A percentile compares a stretch with the other conserved stretches of the same genome.
These are phyloP conservation scores for Royoungia palumana DNA, from an alignment of 768 basidiomycete species.

Conservation along the genomic window DNA sequence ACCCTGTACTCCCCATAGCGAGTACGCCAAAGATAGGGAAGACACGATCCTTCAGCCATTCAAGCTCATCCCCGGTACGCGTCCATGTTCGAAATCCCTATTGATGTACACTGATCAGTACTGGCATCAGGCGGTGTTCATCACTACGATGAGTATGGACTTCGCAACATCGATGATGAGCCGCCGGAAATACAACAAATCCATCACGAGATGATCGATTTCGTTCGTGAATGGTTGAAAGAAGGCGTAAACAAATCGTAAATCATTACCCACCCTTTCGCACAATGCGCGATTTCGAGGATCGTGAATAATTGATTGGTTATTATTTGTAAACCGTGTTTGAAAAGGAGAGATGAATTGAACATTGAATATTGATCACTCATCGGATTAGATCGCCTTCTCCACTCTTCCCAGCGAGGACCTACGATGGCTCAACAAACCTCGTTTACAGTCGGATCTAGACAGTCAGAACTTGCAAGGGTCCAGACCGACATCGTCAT, in stretches of 20 bases:
- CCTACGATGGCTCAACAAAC: conserved; percentile 29
- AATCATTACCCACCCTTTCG: not conserved
- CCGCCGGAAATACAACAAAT: conserved; percentile 77
- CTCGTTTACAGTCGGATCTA: conserved; percentile 75
- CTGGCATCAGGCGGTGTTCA: conserved; percentile 62
- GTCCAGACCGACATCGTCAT: conserved; percentile 84
- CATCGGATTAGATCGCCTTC: too few species aligned
- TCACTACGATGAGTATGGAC: conserved; percentile 70
- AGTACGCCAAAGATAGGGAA: conserved; percentile 59
- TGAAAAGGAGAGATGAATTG: too few species aligned
- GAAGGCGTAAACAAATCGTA: conserved; percentile 32
- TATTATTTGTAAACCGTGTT: too few species aligned
- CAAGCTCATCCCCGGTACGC: conserved; percentile 80
- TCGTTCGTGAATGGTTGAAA: conserved; percentile 74
- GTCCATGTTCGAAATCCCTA: not conserved
- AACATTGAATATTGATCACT: too few species aligned
- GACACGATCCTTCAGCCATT: conserved; percentile 78
- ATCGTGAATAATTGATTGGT: not conserved
- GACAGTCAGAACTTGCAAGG: conserved; percentile 84
- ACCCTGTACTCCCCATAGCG: conserved; percentile 79
- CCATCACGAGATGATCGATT: conserved; percentile 74
- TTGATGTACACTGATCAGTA: not conserved
- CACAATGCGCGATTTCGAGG: not conserved
- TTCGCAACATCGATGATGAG: conserved; percentile 55
- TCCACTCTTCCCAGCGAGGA: not conserved